Conservation (phyloP, 2,329 filamentous ascomycete species). For the Orbilia blumenaviensis region DNA sequence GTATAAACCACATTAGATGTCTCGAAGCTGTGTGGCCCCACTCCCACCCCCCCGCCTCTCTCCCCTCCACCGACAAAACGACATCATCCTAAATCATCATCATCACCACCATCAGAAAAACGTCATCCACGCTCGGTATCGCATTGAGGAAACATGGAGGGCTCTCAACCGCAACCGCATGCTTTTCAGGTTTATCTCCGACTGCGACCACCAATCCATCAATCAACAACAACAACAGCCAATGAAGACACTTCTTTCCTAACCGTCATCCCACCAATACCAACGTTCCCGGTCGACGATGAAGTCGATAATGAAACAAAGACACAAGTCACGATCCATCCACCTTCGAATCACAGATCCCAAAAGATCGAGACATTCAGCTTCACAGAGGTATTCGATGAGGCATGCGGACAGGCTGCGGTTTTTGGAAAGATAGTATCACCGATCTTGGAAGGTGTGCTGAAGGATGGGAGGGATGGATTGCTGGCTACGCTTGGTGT, state of each 20-base stretch:
- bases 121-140: background rate
- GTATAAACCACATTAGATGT: no score
- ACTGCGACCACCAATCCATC: conserved; percentile 33
- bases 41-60: background rate
- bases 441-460: conserved; percentile 80
- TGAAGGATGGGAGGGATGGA: conserved; percentile 75
- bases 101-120: background rate
- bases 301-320: conserved; percentile 37
- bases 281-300: conserved; percentile 42
- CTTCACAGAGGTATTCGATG: conserved; percentile 92
- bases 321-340: conserved; percentile 53
- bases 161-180: conserved; percentile 8
- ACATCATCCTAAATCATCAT: no score
- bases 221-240: background rate
- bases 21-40: background rate
- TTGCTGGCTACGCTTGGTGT: conserved; percentile 90
- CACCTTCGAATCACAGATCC: conserved; percentile 80
- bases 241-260: conserved; percentile 23
- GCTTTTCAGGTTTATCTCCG: conserved; percentile 50
- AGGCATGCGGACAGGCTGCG: conserved; percentile 83
- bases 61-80: background rate
- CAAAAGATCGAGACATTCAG: conserved; percentile 91
- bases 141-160: conserved; percentile 19
- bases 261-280: conserved; percentile 41
- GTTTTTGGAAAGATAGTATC: conserved; percentile 83